These are phyloP conservation scores for Rhododendron williamsianum DNA, from an alignment of 148 eudicot species.

Conservation along the genomic window DNA sequence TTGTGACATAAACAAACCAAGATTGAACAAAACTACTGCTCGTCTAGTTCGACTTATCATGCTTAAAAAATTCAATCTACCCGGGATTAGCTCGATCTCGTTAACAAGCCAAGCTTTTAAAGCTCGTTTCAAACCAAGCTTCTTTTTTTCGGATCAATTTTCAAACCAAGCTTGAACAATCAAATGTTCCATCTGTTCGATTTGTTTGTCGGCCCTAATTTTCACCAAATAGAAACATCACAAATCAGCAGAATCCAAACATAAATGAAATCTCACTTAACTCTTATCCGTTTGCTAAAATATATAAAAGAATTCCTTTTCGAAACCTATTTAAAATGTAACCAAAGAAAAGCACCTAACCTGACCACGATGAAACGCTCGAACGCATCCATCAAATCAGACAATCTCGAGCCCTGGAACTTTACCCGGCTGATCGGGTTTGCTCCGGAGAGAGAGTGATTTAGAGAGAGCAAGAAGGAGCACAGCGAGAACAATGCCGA, in stretches of 20 bases:
- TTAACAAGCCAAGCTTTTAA: no score
- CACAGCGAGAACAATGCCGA: conserved; percentile 44
- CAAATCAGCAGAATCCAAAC: no score
- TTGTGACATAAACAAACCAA: not conserved
- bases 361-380: not conserved
- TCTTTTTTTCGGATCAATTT: not conserved
- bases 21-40: no score
- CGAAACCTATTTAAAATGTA: not conserved
- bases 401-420: conserved; percentile 26
- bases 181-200: not conserved
- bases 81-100: no score
- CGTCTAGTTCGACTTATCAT: no score
- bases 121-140: not conserved
- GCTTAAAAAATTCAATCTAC: not conserved
- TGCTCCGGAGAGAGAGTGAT: conserved; percentile 12
- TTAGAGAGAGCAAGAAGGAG: conserved; percentile 18
- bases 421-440: conserved; percentile 11
- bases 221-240: not conserved
- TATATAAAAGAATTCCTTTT: no score
- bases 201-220: not conserved
- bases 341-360: not conserved
- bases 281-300: not conserved
- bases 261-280: not conserved
- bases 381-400: conserved; percentile 13
- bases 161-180: not conserved